Base-by-base conservation (phyloP, 1,284 basidiomycete species). In the Papiliotrema terrestris region DNA sequence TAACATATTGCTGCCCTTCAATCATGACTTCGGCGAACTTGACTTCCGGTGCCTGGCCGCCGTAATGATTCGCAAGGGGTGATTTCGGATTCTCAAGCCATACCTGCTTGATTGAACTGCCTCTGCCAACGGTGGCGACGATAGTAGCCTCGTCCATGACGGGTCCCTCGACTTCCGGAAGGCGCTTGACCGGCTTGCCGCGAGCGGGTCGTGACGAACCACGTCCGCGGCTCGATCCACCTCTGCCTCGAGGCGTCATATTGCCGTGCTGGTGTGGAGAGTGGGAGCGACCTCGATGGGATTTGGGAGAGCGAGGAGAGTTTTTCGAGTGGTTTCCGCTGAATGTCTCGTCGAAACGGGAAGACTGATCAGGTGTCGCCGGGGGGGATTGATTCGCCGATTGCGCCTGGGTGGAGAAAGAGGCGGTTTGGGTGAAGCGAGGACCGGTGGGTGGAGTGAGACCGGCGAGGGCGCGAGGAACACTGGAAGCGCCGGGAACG, bases 381-480 rank as follows among this genome's bases (percentile, higher is more conserved):
- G 19, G 11, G 9, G 15, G 19, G 20, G 37, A 49, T 8, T 41
- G 49, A 42, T 14, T 42, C 15, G 37, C 19, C 11, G 41, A 32
- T 4, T 2, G 20, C 14, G 41, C 20, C 15, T 20, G 15, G 2
- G 25, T n/a, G 50, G 32, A 13, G 19, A 13, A 15, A 19, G 35
- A 22, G 25, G 32, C 19, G 22, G 19, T 14, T 19, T 22, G 37
- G 25, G 37, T n/a, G 29, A 32, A 32, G 41, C 49, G 37, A 42
- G 49, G 49, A 17, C 50, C 50, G 22, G 50, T 45, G 8, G 50
- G 50, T 52, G 49, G 20, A 22, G 6, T 17, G n/a, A 19, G n/a
- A 45, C 6, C 19, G 15, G 44, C 15, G 22, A 9, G 19, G 9
- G 8, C 11, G 8, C 49, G 22, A 22, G 49, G 23, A 20, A 25